These are phyloP conservation scores for Leishmania aethiopica DNA, from an alignment of 208 protist species.

Conservation along the genomic window DNA sequence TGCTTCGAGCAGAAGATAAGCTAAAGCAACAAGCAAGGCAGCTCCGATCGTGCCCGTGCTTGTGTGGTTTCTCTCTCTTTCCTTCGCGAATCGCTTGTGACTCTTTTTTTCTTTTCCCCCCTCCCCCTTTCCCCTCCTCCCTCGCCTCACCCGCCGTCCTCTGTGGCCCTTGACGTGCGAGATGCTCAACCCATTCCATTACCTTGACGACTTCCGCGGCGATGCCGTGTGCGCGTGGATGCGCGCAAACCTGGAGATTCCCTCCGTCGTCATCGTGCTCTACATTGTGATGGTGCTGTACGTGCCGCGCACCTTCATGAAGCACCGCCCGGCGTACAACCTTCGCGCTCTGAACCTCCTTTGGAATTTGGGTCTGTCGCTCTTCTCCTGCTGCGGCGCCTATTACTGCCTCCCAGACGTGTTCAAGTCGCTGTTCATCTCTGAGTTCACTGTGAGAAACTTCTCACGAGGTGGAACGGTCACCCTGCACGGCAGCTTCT, in stretches of 20 bases:
- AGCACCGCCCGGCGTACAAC: slow-evolving; percentile 53
- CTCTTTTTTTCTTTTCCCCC: not conserved
- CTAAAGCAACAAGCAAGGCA: too few relatives aligned
- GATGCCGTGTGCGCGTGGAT: slow-evolving; percentile 48
- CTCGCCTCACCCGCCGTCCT: not conserved
- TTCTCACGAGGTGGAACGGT: slow-evolving; percentile 11
- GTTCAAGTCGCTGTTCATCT: slow-evolving; percentile 26
- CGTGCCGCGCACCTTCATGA: slow-evolving; percentile 70
- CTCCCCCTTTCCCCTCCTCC: not conserved
- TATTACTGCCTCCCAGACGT: slow-evolving; percentile 57
- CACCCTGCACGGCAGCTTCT: slow-evolving; percentile 41
- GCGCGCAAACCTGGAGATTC: slow-evolving; percentile 55
- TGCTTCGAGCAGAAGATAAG: too few relatives aligned
- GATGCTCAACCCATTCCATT: slow-evolving; percentile 2
- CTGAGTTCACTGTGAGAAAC: slow-evolving; percentile 23
- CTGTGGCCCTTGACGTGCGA: not conserved
- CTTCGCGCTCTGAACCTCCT: slow-evolving; percentile 47
- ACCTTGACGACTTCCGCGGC: slow-evolving; percentile 47
- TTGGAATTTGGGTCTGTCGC: slow-evolving; percentile 84
- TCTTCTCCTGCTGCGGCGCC: slow-evolving; percentile 75
- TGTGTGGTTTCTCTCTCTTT: not conserved
- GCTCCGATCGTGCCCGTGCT: not conserved
- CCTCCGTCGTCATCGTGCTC: slow-evolving; percentile 39
- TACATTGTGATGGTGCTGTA: slow-evolving; percentile 78
- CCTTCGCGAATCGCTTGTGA: not conserved